Conservation (phyloP, 1,284 basidiomycete genomes). For the Heterobasidion irregulare region DNA sequence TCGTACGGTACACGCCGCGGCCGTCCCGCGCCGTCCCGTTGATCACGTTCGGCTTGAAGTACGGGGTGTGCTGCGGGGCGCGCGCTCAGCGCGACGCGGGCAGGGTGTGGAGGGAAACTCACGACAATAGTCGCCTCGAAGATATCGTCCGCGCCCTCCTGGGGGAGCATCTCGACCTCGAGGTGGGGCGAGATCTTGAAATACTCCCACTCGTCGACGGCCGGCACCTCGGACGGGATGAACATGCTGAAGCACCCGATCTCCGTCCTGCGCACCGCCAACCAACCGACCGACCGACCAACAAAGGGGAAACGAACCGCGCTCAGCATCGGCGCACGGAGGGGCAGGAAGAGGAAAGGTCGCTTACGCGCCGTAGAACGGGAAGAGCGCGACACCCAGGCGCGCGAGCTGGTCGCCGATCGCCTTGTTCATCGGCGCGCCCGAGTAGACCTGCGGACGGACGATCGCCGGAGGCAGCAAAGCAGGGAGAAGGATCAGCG, state of each 20-base stretch:
- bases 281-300: no score
- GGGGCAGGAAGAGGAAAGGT: neutral
- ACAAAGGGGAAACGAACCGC: neutral
- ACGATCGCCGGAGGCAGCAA: no score
- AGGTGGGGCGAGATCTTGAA: conserved; percentile 1
- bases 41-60: conserved; percentile 2
- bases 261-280: neutral
- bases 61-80: neutral
- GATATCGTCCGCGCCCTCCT: neutral
- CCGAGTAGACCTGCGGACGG: neutral
- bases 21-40: neutral
- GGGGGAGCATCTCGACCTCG: neutral
- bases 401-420: neutral
- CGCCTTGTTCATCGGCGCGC: conserved; percentile 1
- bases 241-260: conserved; percentile 1
- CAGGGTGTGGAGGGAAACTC: no score
- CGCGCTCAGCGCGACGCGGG: neutral
- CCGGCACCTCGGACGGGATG: neutral
- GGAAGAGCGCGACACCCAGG: neutral
- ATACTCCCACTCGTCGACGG: conserved; percentile 2
- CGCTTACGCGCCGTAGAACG: conserved; percentile 2
- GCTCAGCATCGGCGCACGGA: neutral
- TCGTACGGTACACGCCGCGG: conserved; percentile 2
- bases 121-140: conserved; percentile 7
- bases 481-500: no score